phyloP scores from a whole-genome alignment of 169 alveolate genomes.

The Plasmodium vinckei region DNA sequence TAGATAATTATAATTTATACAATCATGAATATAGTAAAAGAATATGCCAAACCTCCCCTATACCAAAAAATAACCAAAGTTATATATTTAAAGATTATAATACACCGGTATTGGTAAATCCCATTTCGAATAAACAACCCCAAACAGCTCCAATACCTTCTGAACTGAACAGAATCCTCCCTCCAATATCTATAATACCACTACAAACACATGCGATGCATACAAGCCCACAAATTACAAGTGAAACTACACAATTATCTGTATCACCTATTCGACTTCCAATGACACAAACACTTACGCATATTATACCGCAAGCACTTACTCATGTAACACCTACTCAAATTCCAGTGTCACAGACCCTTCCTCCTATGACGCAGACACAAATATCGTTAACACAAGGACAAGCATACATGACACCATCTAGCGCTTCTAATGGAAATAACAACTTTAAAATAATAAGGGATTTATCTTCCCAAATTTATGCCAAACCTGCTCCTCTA shows the following conservation, averaged over 20 bases:
- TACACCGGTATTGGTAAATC: constrained; percentile 3
- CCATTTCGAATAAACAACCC: neutral
- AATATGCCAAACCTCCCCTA: constrained; percentile 16
- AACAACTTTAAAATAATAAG: too few relatives aligned
- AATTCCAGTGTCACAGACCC: too few relatives aligned
- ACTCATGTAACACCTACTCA: too few relatives aligned
- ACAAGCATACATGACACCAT: too few relatives aligned
- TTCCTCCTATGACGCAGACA: too few relatives aligned
- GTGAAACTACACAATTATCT: constrained; percentile 8
- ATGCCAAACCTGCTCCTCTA: too few relatives aligned
- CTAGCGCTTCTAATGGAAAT: too few relatives aligned
- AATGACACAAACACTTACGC: constrained; percentile 2
- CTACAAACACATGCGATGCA: neutral
- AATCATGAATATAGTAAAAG: constrained; percentile 13
- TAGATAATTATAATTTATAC: constrained; percentile 5
- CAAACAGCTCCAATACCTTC: constrained; percentile 17
- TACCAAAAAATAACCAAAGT: neutral
- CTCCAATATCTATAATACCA: neutral
- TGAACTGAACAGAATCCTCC: neutral
- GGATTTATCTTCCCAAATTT: too few relatives aligned
- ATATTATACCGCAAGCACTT: constrained; percentile 3
- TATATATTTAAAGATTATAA: constrained; percentile 1
- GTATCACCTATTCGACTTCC: neutral
- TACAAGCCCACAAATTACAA: neutral
- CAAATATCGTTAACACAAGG: too few relatives aligned